Evolutionary conservation across 768 basidiomycete genomes (phyloP).

Genomic region (Mrakia frigida): DNA sequence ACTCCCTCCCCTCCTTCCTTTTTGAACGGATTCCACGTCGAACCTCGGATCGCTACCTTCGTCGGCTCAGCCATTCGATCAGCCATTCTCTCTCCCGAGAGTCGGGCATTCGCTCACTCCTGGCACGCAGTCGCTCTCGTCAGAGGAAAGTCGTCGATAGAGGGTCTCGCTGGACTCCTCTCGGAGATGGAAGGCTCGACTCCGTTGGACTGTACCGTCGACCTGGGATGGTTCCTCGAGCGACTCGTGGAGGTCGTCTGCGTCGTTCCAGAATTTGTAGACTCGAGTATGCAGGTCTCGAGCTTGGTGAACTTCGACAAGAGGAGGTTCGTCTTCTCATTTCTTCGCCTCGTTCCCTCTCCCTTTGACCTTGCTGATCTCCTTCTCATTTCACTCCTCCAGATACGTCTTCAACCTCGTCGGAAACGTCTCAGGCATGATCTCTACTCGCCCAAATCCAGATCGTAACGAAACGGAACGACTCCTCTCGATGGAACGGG

Average conservation of each 20-base stretch:
- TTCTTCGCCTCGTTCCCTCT: background rate
- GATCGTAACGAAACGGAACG: constrained; percentile 68
- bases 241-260: constrained; percentile 73
- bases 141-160: constrained; percentile 57
- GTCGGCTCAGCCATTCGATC: constrained; percentile 70
- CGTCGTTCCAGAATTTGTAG: constrained; percentile 60
- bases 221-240: constrained; percentile 78
- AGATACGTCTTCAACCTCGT: constrained; percentile 68
- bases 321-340: constrained; percentile 57
- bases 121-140: constrained; percentile 68
- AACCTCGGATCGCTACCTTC: constrained; percentile 68
- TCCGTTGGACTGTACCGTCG: constrained; percentile 58
- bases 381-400: constrained; percentile 10
- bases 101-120: constrained; percentile 67
- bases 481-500: constrained; percentile 67
- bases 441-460: constrained; percentile 44
- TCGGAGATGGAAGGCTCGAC: constrained; percentile 43
- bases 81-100: constrained; percentile 72
- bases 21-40: constrained; percentile 47
- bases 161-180: constrained; percentile 52
- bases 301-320: constrained; percentile 75
- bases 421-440: constrained; percentile 52
- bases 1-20: constrained; percentile 22
- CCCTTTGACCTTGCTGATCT: constrained; percentile 24
- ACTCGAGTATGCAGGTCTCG: constrained; percentile 53